These are phyloP conservation scores for Cynanchum wilfordii DNA, from an alignment of 257 asterid species.

Conservation along the genomic window DNA sequence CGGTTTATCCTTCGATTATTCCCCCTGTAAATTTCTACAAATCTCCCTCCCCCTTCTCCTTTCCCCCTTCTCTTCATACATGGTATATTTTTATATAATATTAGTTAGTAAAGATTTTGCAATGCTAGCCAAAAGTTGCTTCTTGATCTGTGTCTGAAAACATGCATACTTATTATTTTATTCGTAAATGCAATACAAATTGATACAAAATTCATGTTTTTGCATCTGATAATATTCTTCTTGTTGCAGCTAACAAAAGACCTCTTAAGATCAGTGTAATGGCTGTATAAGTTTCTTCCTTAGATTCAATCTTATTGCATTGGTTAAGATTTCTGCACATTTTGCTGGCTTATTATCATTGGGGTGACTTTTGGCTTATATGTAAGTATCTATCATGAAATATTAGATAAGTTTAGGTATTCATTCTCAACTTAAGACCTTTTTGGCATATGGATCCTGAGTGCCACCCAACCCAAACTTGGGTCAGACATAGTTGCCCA, in stretches of 20 bases:
- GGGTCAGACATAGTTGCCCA: too few relatives aligned
- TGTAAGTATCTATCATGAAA: too few relatives aligned
- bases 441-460: too few relatives aligned
- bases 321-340: not conserved
- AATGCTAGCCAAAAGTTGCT: constrained; percentile 20
- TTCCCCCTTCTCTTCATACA: not conserved
- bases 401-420: too few relatives aligned
- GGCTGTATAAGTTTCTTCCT: not conserved
- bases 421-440: too few relatives aligned
- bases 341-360: not conserved
- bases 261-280: not conserved
- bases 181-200: constrained; percentile 27
- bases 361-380: too few relatives aligned
- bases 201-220: not conserved
- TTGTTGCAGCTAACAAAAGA: not conserved
- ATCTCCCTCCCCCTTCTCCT: not conserved
- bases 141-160: constrained; percentile 14
- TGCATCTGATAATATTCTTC: not conserved
- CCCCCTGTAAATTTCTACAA: constrained; percentile 20
- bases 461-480: too few relatives aligned
- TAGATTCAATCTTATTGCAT: not conserved
- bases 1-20: constrained; percentile 8
- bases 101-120: constrained; percentile 41
- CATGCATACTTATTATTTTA: constrained; percentile 27
- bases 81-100: constrained; percentile 19